Evolutionary conservation across 805 yeast genomes (phyloP).

Genomic region (Nematodospora valgi): DNA sequence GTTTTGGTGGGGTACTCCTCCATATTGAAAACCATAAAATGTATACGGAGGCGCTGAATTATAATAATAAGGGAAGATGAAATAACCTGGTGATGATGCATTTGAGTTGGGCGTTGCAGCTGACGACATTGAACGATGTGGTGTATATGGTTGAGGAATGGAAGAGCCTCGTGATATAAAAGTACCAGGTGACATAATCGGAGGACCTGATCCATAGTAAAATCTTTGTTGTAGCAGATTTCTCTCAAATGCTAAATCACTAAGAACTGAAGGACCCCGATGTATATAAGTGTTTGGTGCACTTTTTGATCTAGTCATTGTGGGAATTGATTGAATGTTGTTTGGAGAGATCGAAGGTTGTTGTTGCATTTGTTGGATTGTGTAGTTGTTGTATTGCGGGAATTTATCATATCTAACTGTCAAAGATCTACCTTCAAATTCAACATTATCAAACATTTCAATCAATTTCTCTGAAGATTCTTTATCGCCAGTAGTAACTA

Average conservation of each 20-base stretch:
- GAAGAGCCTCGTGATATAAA: too few relatives aligned
- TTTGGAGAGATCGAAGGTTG: background rate
- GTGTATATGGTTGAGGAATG: too few relatives aligned
- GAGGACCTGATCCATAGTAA: constrained; percentile 18
- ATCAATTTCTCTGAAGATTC: constrained; percentile 50
- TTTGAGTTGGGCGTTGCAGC: too few relatives aligned
- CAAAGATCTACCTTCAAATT: constrained; percentile 57
- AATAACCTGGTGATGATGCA: too few relatives aligned
- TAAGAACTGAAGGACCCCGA: constrained; percentile 13
- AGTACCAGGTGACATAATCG: too few relatives aligned
- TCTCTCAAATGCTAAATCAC: constrained; percentile 29
- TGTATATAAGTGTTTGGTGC: background rate
- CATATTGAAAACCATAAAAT: too few relatives aligned
- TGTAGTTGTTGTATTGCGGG: constrained; percentile 39
- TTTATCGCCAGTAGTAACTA: constrained; percentile 49
- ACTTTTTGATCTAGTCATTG: background rate
- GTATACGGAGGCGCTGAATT: too few relatives aligned
- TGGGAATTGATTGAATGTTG: background rate
- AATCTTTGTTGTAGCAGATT: constrained; percentile 29
- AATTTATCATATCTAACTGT: constrained; percentile 60
- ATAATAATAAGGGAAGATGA: too few relatives aligned
- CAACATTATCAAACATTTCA: constrained; percentile 44
- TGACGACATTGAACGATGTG: too few relatives aligned
- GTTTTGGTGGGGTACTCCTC: too few relatives aligned
- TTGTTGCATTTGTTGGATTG: constrained; percentile 1